Conservation (phyloP, 345 rosid genomes). For the Syzygium jambos region DNA sequence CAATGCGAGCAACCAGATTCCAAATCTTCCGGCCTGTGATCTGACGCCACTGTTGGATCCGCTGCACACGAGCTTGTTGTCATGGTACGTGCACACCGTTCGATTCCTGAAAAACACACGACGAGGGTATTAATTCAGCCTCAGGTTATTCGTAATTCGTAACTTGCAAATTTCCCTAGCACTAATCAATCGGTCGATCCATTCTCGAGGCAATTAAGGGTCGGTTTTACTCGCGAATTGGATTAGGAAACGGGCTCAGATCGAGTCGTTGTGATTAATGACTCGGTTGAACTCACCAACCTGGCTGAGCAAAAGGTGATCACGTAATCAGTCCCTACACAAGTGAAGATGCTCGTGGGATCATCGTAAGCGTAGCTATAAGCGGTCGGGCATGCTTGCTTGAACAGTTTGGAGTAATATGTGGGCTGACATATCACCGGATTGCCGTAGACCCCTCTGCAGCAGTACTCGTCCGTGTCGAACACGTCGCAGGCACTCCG, state of each 20-base stretch:
- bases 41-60: conserved; percentile 26
- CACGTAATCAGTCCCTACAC: conserved; percentile 62
- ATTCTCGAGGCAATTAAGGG: not conserved
- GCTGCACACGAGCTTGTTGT: conserved; percentile 52
- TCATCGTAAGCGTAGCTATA: conserved; percentile 92
- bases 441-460: conserved; percentile 56
- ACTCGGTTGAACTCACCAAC: conserved; percentile 11
- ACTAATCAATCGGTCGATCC: not conserved
- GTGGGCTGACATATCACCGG: conserved; percentile 56
- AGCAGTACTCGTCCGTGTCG: conserved; percentile 79
- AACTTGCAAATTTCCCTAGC: too few species aligned
- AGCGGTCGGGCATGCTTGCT: conserved; percentile 74
- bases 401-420: conserved; percentile 65
- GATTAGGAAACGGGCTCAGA: not conserved
- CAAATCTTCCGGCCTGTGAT: conserved; percentile 23
- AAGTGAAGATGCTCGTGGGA: conserved; percentile 67
- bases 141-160: not conserved
- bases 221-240: not conserved
- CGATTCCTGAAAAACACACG: conserved; percentile 31
- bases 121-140: not conserved
- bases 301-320: conserved; percentile 60
- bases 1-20: conserved; percentile 19
- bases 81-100: conserved; percentile 61
- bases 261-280: not conserved
- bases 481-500: conserved; percentile 93